Conservation (phyloP, 2,329 filamentous ascomycete species). For the Alternaria angustiovoidea region DNA sequence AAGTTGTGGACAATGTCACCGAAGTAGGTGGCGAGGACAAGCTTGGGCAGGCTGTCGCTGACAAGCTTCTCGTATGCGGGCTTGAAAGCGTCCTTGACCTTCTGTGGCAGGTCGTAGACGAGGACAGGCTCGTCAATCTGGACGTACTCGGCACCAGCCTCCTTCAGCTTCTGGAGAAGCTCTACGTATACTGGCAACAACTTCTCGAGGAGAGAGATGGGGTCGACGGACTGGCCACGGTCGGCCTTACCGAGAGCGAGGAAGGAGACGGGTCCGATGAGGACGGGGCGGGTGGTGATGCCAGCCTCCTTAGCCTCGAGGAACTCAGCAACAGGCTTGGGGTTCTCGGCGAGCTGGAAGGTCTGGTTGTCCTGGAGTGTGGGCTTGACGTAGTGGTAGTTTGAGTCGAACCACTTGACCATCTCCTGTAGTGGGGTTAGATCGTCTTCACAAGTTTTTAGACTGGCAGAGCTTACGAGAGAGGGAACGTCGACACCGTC, state of each 20-base stretch:
- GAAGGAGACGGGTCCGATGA: constrained; percentile 97
- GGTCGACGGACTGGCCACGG: constrained; percentile 89
- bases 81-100: constrained; percentile 98
- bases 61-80: constrained; percentile 91
- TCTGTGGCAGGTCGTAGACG: constrained; percentile 88
- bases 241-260: constrained; percentile 97
- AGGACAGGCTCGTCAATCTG: constrained; percentile 98
- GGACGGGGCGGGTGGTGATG: constrained; percentile 88
- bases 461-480: constrained; percentile 61
- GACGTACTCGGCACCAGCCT: constrained; percentile 92
- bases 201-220: constrained; percentile 92
- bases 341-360: constrained; percentile 86
- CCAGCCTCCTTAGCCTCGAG: constrained; percentile 97
- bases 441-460: neutral
- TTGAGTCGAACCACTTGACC: constrained; percentile 99
- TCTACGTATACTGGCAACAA: constrained; percentile 94
- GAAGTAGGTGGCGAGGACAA: constrained; percentile 97
- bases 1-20: constrained; percentile 99
- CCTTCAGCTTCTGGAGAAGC: constrained; percentile 92
- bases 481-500: constrained; percentile 89
- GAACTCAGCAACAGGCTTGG: constrained; percentile 95
- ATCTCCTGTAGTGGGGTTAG: constrained; percentile 72
- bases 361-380: constrained; percentile 96
- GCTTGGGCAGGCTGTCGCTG: constrained; percentile 81
- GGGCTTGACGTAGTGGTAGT: constrained; percentile 99